Conservation (phyloP, 108 stramenopile genomes). For the Cyclotella atomus region DNA sequence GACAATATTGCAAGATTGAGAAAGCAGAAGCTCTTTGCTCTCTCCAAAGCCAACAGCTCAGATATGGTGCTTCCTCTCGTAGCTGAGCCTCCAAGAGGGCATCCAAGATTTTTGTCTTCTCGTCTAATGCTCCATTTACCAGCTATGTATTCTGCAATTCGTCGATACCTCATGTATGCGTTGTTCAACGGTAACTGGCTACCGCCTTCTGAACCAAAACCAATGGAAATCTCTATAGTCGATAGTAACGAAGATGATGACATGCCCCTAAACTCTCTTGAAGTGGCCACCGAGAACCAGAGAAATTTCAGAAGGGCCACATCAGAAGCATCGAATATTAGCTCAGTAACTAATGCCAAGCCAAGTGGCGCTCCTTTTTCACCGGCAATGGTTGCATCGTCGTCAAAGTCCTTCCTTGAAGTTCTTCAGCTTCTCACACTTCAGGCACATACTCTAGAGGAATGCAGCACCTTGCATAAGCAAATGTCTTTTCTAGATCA, state of each 20-base stretch:
- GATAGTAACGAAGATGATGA: conserved; percentile 49
- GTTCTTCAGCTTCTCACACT: conserved; percentile 87
- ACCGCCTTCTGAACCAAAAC: conserved; percentile 75
- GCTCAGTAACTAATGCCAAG: conserved; percentile 35
- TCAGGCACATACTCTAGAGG: conserved; percentile 88
- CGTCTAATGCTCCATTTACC: conserved; percentile 81
- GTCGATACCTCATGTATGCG: conserved; percentile 86
- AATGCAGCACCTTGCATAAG: conserved; percentile 77
- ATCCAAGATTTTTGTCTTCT: conserved; percentile 84
- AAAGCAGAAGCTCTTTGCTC: conserved; percentile 63
- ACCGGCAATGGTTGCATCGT: conserved; percentile 68
- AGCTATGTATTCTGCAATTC: conserved; percentile 83
- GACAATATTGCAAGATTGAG: conserved; percentile 83
- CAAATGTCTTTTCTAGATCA: conserved; percentile 75
- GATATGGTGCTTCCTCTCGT: conserved; percentile 76
- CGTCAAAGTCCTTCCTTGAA: conserved; percentile 87
- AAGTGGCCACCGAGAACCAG: not conserved
- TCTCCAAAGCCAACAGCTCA: conserved; percentile 26
- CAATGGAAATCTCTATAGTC: conserved; percentile 27
- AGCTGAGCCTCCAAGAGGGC: conserved; percentile 76
- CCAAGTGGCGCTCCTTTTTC: conserved; percentile 57
- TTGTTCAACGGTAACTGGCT: conserved; percentile 85
- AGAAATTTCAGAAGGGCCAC: conserved; percentile 21
- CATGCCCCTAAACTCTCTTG: conserved; percentile 13
- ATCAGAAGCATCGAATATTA: conserved; percentile 47